These are phyloP conservation scores for Geoglossum glabrum DNA, from an alignment of 495 filamentous ascomycete species.

Conservation along the genomic window DNA sequence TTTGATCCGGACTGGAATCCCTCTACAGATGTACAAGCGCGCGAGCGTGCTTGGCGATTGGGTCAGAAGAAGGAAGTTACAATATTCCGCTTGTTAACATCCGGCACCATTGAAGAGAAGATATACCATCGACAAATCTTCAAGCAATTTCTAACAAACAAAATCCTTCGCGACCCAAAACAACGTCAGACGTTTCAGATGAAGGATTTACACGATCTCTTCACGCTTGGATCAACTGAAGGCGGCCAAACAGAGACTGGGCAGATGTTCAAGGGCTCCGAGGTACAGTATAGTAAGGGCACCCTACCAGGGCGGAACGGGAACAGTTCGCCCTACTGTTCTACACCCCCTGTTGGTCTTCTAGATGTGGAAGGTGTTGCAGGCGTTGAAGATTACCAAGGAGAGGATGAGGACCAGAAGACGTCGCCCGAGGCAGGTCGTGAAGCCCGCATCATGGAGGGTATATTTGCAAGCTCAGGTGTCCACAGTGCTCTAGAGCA, in stretches of 20 bases:
- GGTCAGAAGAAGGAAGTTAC: slow-evolving; percentile 88
- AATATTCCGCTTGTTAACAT: slow-evolving; percentile 90
- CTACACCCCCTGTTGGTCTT: slow-evolving; percentile 18
- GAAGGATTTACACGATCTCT: slow-evolving; percentile 75
- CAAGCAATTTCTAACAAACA: slow-evolving; percentile 89
- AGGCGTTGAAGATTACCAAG: slow-evolving; percentile 32
- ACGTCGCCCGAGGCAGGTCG: slow-evolving; percentile 20
- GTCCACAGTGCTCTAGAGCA: slow-evolving; percentile 77
- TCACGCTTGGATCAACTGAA: slow-evolving; percentile 50
- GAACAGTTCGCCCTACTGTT: slow-evolving; percentile 9
- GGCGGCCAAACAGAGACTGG: slow-evolving; percentile 63
- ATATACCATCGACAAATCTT: slow-evolving; percentile 97
- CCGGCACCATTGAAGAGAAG: slow-evolving; percentile 94
- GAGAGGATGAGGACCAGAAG: slow-evolving; percentile 20
- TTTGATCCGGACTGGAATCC: slow-evolving; percentile 98
- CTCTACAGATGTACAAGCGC: slow-evolving; percentile 78
- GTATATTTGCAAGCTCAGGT: slow-evolving; percentile 65
- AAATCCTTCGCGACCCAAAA: slow-evolving; percentile 81
- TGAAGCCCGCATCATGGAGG: slow-evolving; percentile 57
- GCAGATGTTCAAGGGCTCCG: slow-evolving; percentile 62
- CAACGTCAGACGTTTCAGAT: slow-evolving; percentile 71
- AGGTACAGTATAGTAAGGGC: slow-evolving; percentile 36
- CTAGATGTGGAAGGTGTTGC: slow-evolving; percentile 35
- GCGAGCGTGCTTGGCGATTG: slow-evolving; percentile 90
- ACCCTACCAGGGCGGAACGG: slow-evolving; percentile 7